Conservation (phyloP, 139 green algal species). For the Chlorella vulgaris region DNA sequence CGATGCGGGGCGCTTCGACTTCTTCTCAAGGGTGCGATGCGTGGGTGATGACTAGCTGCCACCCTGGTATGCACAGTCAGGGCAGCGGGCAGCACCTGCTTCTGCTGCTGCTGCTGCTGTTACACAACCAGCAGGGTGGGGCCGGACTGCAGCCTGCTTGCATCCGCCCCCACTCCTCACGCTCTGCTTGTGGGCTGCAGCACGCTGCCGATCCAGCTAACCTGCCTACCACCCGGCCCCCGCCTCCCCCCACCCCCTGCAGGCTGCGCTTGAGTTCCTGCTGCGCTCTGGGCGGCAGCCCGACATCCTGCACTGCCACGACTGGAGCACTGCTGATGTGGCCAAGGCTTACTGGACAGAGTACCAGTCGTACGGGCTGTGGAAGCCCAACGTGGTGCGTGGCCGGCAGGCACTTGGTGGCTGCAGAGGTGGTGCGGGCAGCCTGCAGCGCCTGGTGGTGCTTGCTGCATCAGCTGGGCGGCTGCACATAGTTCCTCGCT, state of each 20-base stretch:
- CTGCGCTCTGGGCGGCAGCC: constrained; percentile 57
- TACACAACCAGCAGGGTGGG: too few species aligned
- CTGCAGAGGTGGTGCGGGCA: too few species aligned
- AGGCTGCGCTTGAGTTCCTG: constrained; percentile 80
- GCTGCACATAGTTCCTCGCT: too few species aligned
- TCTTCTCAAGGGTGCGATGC: constrained; percentile 74
- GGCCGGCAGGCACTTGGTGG: neutral
- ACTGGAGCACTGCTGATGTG: constrained; percentile 85
- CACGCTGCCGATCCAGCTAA: neutral
- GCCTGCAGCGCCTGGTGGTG: too few species aligned
- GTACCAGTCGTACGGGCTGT: constrained; percentile 89
- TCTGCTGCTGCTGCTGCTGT: too few species aligned
- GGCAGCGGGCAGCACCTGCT: too few species aligned
- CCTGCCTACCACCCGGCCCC: neutral
- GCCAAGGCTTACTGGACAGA: constrained; percentile 72
- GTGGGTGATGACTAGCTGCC: neutral
- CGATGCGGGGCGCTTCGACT: constrained; percentile 78
- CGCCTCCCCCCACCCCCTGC: neutral
- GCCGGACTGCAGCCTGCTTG: too few species aligned
- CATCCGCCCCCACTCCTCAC: neutral
- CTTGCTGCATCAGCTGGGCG: too few species aligned
- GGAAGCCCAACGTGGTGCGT: constrained; percentile 71
- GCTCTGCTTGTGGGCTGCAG: neutral
- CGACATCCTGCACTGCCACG: constrained; percentile 96
- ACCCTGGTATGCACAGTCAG: too few species aligned